Evolutionary conservation across 2,329 filamentous ascomycete genomes (phyloP).

Genomic region (Madurella mycetomatis): DNA sequence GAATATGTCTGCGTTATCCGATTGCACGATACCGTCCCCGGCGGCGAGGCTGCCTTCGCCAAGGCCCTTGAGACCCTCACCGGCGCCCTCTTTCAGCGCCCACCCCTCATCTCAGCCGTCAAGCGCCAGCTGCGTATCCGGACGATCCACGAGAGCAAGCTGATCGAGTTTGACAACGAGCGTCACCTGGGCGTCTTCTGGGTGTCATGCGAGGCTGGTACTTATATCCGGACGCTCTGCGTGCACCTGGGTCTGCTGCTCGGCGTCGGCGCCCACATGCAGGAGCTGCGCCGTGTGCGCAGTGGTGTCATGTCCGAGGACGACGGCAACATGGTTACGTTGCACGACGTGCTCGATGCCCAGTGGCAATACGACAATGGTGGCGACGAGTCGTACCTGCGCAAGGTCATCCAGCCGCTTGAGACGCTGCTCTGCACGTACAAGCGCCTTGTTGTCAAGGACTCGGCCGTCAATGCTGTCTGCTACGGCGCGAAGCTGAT

Average conservation of each 20-base stretch:
- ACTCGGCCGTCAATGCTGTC: slow-evolving; percentile 91
- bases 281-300: slow-evolving; percentile 28
- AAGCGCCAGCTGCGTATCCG: slow-evolving; percentile 98
- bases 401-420: slow-evolving; percentile 84
- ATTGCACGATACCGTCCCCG: slow-evolving; percentile 90
- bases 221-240: slow-evolving; percentile 97
- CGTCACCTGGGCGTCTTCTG: slow-evolving; percentile 97
- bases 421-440: slow-evolving; percentile 89
- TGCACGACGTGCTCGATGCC: slow-evolving; percentile 93
- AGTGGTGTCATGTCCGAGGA: slow-evolving; percentile 26
- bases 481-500: slow-evolving; percentile 99
- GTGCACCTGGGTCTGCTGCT: slow-evolving; percentile 77
- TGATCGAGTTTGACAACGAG: slow-evolving; percentile 97
- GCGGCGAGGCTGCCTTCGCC: slow-evolving; percentile 87
- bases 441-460: slow-evolving; percentile 97
- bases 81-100: slow-evolving; percentile 93
- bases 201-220: slow-evolving; percentile 98
- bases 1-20: slow-evolving; percentile 97
- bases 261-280: slow-evolving; percentile 66
- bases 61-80: slow-evolving; percentile 93
- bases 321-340: slow-evolving; percentile 50
- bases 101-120: slow-evolving; percentile 94
- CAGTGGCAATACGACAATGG: slow-evolving; percentile 97
- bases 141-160: slow-evolving; percentile 95
- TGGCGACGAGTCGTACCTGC: slow-evolving; percentile 86